Conservation (phyloP, 2,329 filamentous ascomycete genomes). For the Botryotinia globosa region DNA sequence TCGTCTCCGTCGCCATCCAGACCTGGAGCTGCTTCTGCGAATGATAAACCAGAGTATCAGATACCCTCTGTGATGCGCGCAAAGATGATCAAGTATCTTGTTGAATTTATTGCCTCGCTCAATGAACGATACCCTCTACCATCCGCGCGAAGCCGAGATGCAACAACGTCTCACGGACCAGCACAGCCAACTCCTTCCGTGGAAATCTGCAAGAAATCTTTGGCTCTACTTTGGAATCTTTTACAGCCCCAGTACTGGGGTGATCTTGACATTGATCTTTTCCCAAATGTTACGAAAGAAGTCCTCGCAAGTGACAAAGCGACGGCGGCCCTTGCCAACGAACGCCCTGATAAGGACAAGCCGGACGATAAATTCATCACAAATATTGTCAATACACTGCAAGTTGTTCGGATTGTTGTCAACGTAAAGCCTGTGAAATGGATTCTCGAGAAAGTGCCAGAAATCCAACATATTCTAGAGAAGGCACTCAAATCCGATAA, state of each 20-base stretch:
- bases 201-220: slow-evolving; percentile 82
- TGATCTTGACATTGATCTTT: slow-evolving; percentile 86
- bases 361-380: slow-evolving; percentile 81
- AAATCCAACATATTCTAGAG: slow-evolving; percentile 83
- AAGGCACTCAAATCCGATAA: slow-evolving; percentile 87
- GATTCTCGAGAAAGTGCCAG: slow-evolving; percentile 74
- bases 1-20: slow-evolving; percentile 54
- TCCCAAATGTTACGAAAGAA: slow-evolving; percentile 84
- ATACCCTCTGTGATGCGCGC: slow-evolving; percentile 66
- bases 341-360: slow-evolving; percentile 64
- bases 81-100: slow-evolving; percentile 89
- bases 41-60: slow-evolving; percentile 62
- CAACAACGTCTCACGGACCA: slow-evolving; percentile 44
- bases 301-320: slow-evolving; percentile 82
- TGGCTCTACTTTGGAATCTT: slow-evolving; percentile 78
- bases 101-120: slow-evolving; percentile 89
- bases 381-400: slow-evolving; percentile 87
- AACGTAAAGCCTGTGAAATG: slow-evolving; percentile 87
- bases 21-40: slow-evolving; percentile 40
- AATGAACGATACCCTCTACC: slow-evolving; percentile 80
- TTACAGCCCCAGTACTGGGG: slow-evolving; percentile 87
- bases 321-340: slow-evolving; percentile 54
- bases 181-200: slow-evolving; percentile 55
- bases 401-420: slow-evolving; percentile 85
- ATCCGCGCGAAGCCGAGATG: slow-evolving; percentile 63